These are phyloP conservation scores for Alternaria hordeiaustralica DNA, from an alignment of 2,329 filamentous ascomycete species.

Conservation along the genomic window DNA sequence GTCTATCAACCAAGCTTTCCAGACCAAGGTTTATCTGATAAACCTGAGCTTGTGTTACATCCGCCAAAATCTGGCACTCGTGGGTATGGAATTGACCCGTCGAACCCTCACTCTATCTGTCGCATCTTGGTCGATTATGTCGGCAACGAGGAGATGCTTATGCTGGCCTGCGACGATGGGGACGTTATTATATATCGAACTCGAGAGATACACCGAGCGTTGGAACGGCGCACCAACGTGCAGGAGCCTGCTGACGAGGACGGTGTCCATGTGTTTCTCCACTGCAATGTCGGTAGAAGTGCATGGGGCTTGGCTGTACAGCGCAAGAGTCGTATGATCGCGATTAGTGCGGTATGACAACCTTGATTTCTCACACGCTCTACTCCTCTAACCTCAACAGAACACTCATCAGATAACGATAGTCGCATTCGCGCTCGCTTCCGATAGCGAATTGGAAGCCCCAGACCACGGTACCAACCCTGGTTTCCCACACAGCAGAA, in stretches of 20 bases:
- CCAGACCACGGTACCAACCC: background rate
- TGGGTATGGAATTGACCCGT: constrained; percentile 41
- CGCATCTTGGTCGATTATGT: constrained; percentile 53
- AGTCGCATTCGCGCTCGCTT: constrained; percentile 63
- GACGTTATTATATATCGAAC: constrained; percentile 54
- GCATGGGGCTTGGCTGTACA: constrained; percentile 93
- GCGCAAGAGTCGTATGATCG: constrained; percentile 79
- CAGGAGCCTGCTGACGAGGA: constrained; percentile 49
- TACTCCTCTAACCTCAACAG: background rate
- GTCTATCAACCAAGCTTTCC: constrained; percentile 55
- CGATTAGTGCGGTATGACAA: constrained; percentile 69
- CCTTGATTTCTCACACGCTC: background rate
- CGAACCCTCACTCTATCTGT: constrained; percentile 54
- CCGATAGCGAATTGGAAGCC: background rate
- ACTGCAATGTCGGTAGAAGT: constrained; percentile 75
- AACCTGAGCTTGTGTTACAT: constrained; percentile 48
- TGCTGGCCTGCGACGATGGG: constrained; percentile 66
- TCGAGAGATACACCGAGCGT: constrained; percentile 33
- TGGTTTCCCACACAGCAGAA: constrained; percentile 37
- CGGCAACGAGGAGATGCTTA: constrained; percentile 55
- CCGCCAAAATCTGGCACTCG: constrained; percentile 43
- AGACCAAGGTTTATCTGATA: constrained; percentile 45
- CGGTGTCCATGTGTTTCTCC: constrained; percentile 66
- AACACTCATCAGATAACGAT: constrained; percentile 70
- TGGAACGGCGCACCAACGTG: constrained; percentile 17